Percentiles rank a stretch among this genome's conserved stretches.
Conservation (phyloP, 371 early-diverging fungal species). For the Mucor irregularis region DNA sequence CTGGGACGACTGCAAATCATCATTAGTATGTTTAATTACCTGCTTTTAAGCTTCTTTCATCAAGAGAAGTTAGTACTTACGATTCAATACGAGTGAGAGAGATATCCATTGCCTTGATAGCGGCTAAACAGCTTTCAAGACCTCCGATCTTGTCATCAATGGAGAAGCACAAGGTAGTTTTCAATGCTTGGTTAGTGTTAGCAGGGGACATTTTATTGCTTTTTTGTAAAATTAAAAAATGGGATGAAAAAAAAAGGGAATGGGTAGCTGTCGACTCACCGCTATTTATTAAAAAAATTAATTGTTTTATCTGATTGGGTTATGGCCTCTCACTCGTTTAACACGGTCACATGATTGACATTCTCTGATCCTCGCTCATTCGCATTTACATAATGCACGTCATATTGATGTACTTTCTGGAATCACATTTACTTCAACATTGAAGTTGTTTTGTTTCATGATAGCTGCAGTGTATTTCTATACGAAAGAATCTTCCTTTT, state of each 20-base stretch:
- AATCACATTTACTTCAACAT: too few species aligned
- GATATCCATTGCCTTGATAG: conserved; percentile 73
- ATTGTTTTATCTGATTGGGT: too few species aligned
- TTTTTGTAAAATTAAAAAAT: not conserved
- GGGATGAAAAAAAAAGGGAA: not conserved
- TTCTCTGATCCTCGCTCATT: too few species aligned
- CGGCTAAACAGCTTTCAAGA: conserved; percentile 79
- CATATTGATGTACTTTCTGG: too few species aligned
- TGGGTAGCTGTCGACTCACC: too few species aligned
- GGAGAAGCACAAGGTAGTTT: conserved; percentile 76
- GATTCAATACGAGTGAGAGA: conserved; percentile 94
- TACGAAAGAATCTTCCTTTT: too few species aligned
- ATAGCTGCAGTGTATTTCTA: too few species aligned
- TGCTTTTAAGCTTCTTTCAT: not conserved
- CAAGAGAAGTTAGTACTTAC: conserved; percentile 31
- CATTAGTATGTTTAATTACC: not conserved
- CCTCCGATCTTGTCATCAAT: conserved; percentile 86
- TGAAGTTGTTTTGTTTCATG: too few species aligned
- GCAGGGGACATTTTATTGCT: conserved; percentile 8
- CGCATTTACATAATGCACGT: too few species aligned
- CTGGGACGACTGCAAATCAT: conserved; percentile 68
- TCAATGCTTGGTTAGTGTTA: conserved; percentile 19
- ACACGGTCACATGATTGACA: too few species aligned
- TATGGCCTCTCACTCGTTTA: too few species aligned
- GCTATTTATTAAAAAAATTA: too few species aligned